Base-by-base conservation (phyloP, 176 grass and related monocot species). In the Ananas comosus region DNA sequence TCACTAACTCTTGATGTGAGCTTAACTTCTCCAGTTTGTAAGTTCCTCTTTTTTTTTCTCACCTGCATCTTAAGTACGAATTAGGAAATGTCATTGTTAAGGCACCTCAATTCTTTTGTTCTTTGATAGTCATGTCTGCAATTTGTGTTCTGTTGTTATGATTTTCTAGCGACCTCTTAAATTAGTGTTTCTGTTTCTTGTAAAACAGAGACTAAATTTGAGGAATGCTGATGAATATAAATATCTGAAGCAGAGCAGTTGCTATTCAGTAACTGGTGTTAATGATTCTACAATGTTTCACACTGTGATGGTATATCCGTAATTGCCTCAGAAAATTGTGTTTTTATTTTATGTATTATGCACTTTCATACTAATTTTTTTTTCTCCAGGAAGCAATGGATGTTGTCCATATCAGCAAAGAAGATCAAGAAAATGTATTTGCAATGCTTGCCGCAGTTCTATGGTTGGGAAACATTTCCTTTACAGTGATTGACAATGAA, bases 191-290 rank as follows among this genome's bases (percentile, higher is more conserved):
- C 29, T 7, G 51, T 61, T 76, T 51, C 74, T 85, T 63, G 76
- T 10, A 53, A 78, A 83, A 67, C 89, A 99, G 94, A 81, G 72
- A 78, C 79, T 99, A 49, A 99, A 91, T 88, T 81, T 99, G 80
- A 90, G 84, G 65, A 93, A 88, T 79, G 94, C 74, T 67, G 87
- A 99, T 68, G 86, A 86, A 51, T 99, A 93, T 78, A 99, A 93
- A 83, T 99, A 99, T 81, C 75, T 99, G 68, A 99, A 93, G 74
- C 94, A 93, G 72, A 99, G 94, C 67, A 85, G 77, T 81, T 93
- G 94, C 57, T 82, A 85, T 91, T 91, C 87, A 53, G 86, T 99
- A 80, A 77, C 80, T 57, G 87, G 94, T 13, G 90, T 99, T 72
- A 90, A 99, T 86, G 94, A 99, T 90, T 85, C 90, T 10, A 74